Conservation (phyloP, 2,329 filamentous ascomycete species). For the Arthroderma sp. region DNA sequence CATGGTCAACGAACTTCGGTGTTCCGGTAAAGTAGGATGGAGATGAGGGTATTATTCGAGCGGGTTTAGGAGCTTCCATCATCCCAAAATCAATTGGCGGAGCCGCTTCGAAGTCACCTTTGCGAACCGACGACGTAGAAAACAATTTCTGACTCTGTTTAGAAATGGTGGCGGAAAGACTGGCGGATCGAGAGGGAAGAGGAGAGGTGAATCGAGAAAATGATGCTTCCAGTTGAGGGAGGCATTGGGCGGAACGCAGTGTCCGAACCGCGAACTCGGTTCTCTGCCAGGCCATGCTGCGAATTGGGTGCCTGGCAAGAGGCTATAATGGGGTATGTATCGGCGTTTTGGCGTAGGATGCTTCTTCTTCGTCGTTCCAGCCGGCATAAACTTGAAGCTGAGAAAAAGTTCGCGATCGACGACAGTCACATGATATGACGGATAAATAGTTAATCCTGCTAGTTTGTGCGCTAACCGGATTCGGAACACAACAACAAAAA, state of each 20-base stretch:
- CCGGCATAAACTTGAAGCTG: too few relatives aligned
- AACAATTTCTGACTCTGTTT: not conserved
- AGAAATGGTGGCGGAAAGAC: slow-evolving; percentile 4
- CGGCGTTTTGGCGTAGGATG: too few relatives aligned
- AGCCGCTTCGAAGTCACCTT: slow-evolving; percentile 14
- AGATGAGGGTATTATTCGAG: slow-evolving; percentile 69
- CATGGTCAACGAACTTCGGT: slow-evolving; percentile 73
- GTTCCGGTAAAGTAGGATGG: slow-evolving; percentile 90
- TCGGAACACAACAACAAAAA: not conserved
- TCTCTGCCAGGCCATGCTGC: slow-evolving; percentile 26
- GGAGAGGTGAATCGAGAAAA: slow-evolving; percentile 20
- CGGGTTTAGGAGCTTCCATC: slow-evolving; percentile 29
- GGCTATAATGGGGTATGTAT: not conserved
- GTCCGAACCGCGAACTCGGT: slow-evolving; percentile 23
- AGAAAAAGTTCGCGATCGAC: too few relatives aligned
- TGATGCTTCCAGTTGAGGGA: slow-evolving; percentile 26
- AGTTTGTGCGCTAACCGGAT: too few relatives aligned
- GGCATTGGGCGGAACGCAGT: slow-evolving; percentile 21
- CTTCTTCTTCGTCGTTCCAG: too few relatives aligned
- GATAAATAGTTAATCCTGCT: too few relatives aligned
- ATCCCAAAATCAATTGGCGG: slow-evolving; percentile 22
- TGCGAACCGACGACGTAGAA: not conserved
- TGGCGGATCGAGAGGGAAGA: slow-evolving; percentile 14
- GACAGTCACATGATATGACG: too few relatives aligned
- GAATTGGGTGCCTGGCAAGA: not conserved